These are phyloP conservation scores for Tetradesmus lagerheimii DNA, from an alignment of 139 green algal genomes.

Conservation along the genomic window DNA sequence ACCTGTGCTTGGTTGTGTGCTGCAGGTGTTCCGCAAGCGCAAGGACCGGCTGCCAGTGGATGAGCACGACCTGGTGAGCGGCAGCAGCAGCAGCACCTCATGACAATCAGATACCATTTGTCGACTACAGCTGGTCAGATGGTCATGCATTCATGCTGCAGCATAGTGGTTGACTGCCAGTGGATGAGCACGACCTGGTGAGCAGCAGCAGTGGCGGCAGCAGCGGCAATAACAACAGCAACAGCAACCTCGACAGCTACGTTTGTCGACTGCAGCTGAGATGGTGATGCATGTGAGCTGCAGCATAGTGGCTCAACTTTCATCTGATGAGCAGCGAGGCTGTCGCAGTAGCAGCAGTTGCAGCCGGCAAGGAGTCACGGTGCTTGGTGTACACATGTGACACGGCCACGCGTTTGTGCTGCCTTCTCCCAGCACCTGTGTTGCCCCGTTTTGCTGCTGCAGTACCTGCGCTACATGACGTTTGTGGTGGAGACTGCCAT, in stretches of 20 bases:
- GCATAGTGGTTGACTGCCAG: background rate
- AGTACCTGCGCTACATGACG: slow-evolving; percentile 59
- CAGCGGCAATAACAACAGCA: no score
- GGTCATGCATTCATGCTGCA: background rate
- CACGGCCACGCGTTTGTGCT: no score
- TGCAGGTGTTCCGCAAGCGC: slow-evolving; percentile 58
- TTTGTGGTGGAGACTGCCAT: slow-evolving; percentile 53
- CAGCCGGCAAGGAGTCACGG: background rate
- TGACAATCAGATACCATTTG: no score
- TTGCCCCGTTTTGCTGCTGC: background rate
- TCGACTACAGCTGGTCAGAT: no score
- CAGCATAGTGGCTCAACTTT: no score
- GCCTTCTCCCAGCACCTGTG: no score
- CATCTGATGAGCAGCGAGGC: no score
- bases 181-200: background rate
- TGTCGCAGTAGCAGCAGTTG: background rate
- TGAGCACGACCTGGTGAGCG: background rate
- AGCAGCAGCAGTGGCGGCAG: background rate
- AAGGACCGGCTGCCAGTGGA: slow-evolving; percentile 22
- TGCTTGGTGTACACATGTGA: no score
- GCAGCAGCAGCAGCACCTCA: background rate
- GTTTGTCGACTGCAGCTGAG: no score
- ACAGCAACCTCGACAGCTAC: no score
- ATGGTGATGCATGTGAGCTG: no score
- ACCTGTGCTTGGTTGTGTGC: background rate